These are phyloP conservation scores for Euptelea pleiosperma DNA, from an alignment of 164 flowering plant genomes.

Conservation along the genomic window DNA sequence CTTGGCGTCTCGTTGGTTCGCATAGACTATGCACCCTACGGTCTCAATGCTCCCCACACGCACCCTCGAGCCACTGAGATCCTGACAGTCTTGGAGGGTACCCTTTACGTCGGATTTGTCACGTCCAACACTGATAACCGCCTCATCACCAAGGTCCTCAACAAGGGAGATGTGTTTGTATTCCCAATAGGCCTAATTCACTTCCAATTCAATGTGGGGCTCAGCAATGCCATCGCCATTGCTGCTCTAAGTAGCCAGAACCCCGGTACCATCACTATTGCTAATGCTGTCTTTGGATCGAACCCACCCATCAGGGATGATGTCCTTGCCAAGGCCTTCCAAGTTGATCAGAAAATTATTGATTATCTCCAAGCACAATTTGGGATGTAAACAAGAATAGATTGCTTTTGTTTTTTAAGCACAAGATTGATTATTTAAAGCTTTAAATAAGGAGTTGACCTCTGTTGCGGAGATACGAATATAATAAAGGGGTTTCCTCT, in stretches of 20 bases:
- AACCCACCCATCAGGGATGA: constrained; percentile 4
- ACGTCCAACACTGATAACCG: constrained; percentile 5
- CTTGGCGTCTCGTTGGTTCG: constrained; percentile 15
- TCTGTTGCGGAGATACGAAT: too few species aligned
- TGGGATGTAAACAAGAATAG: too few species aligned
- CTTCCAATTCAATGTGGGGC: neutral
- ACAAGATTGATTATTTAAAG: too few species aligned
- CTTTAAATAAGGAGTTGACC: too few species aligned
- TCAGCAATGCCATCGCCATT: neutral
- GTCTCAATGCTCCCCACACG: constrained; percentile 12
- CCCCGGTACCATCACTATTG: constrained; percentile 5
- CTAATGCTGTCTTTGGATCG: neutral
- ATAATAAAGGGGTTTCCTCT: too few species aligned
- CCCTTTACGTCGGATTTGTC: constrained; percentile 13
- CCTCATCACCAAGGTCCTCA: neutral
- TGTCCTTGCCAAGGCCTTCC: constrained; percentile 6
- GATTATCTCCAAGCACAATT: too few species aligned
- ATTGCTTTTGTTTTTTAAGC: too few species aligned
- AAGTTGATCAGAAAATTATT: neutral
- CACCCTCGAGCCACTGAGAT: constrained; percentile 11
- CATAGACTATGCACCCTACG: constrained; percentile 11
- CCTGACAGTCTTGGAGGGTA: constrained; percentile 10
- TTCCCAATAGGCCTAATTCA: too few species aligned
- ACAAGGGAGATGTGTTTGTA: neutral
- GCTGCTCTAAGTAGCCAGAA: constrained; percentile 2